Percentiles rank a stretch among this genome's conserved stretches.
phyloP scores from a whole-genome alignment of 2,329 filamentous ascomycete species.

The Aureobasidium sp. region DNA sequence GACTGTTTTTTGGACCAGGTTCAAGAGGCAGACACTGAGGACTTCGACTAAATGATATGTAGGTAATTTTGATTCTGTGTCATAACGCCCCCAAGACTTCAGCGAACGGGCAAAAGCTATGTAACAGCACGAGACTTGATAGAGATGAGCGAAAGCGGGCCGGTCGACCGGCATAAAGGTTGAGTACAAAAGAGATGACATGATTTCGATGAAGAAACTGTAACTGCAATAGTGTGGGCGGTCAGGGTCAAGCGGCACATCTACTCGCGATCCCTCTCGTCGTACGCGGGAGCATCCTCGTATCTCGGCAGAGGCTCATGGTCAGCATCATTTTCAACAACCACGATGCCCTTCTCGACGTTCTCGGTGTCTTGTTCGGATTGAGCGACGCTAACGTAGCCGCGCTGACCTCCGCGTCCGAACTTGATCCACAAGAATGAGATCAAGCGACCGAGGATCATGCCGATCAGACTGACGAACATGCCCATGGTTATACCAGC shows the following conservation, averaged over 20 bases:
- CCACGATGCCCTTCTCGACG: slow-evolving; percentile 14
- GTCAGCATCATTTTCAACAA: slow-evolving; percentile 15
- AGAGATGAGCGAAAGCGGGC: not conserved
- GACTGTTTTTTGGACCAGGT: not conserved
- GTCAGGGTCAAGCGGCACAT: not conserved
- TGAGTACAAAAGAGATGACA: not conserved
- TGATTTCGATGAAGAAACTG: not conserved
- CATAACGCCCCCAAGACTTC: not conserved
- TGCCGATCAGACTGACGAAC: slow-evolving; percentile 56
- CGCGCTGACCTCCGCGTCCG: slow-evolving; percentile 37
- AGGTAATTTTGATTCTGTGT: not conserved
- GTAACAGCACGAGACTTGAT: not conserved
- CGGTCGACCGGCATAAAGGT: not conserved
- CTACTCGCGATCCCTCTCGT: slow-evolving; percentile 18
- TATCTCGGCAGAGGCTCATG: slow-evolving; percentile 24
- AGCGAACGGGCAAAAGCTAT: not conserved
- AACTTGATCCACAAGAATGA: slow-evolving; percentile 51
- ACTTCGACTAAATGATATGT: not conserved
- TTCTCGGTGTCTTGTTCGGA: slow-evolving; percentile 17
- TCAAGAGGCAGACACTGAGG: not conserved
- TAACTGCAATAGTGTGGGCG: not conserved
- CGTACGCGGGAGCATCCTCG: slow-evolving; percentile 28
- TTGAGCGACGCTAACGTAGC: slow-evolving; percentile 23
- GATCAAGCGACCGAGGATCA: slow-evolving; percentile 55
- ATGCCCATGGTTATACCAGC: slow-evolving; percentile 62